Evolutionary conservation across 225 moss, liverwort and hornwort genomes (phyloP), one percentile per base, ranked within the genome.

Genomic region (Marchantia paleacea): DNA sequence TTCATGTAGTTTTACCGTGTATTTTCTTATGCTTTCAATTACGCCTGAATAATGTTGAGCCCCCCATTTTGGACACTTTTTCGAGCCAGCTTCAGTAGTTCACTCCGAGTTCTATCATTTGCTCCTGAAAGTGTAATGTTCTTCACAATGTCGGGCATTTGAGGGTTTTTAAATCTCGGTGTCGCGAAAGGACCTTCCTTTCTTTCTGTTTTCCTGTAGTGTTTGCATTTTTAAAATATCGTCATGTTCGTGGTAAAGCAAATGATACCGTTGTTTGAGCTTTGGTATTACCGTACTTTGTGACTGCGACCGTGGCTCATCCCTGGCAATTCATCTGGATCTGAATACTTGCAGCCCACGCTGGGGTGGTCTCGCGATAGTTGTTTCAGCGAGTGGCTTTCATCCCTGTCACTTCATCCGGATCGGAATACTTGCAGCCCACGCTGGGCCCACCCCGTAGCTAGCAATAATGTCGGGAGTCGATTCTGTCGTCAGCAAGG

Each of bases 321-420:
- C 58, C 20, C 18, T 20, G 16, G 58, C 13, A 65, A 24, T 9
- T 65, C 25, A 76, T 66, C 77, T 52, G 26, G 39, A 26, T 78
- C 78, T 77, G 76, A 55, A 77, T 25, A 61, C 55, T 11, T 60
- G 76, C 76, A 77, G 76, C 31, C 57, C 57, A 57, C 19, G 57
- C 57, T 19, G 39, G 39, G 39, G 39, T 39, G 39, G 39, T 39
- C 39, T 39, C 39, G 39, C 39, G 39, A 39, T 39, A 39, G 39
- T 39, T 39, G 39, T 39, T 39, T 39, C 39, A 39, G 39, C 39
- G 39, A 39, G 39, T 39, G 39, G 39, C 39, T 39, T 39, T 39
- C 39, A 5, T 39, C 39, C 39, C 39, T 39, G 39, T 39, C 39
- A 57, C 65, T 65, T 20, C 26, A 76, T 78, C 77, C 50, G 26